Base-by-base conservation (phyloP, 2,329 filamentous ascomycete species). In the Colletotrichum nymphaeae region DNA sequence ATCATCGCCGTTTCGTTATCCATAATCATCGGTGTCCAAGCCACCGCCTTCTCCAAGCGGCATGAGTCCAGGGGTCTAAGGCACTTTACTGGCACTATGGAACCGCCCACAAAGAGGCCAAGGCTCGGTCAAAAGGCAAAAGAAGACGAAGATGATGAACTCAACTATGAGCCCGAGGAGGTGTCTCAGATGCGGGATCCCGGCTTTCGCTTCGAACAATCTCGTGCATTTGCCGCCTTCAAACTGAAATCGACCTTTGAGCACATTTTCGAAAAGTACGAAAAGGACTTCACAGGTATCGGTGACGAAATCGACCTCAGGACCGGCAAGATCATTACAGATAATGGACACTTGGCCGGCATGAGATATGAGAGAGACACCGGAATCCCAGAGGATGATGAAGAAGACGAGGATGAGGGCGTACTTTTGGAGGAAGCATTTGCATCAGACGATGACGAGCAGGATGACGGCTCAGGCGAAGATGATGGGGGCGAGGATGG, bases 291-390 rank as follows among this genome's bases (percentile, higher is more conserved):
- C 78, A 91, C 91, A 2, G 93, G 92, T 5, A 88, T 96, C 63
- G 95, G 93, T 67, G 96, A 98, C 81, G 95, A 98, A 83, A 95
- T 98, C 78, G 94, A 98, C 81, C 86, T 98, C 69, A 86, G 87
- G 63, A 96, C 94, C 0, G 95, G 94, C 67, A 87, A 94, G 72
- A 91, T 98, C 59, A 88, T 97, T n/a, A 92, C 98, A 69, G 89
- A 98, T 82, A 97, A 98, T 86, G 96, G 97, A 0, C 97, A 98
- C 83, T 81, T 98, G 65, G 81, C 89, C 63, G 79, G 80, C 81
- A 89, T 78, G 91, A 94, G 88, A 78, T 84, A 79, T 81, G 89
- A 82, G 87, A 92, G 80, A 83, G 84, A 86, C 57, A 80, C 83
- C 16, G 84, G 88, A 76, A 76, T 78, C 42, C 78, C 76, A 3